A percentile compares a stretch with the other conserved stretches of the same genome.
Evolutionary conservation across 2,329 filamentous ascomycete species (phyloP).

Genomic region (Neonectria hederae): DNA sequence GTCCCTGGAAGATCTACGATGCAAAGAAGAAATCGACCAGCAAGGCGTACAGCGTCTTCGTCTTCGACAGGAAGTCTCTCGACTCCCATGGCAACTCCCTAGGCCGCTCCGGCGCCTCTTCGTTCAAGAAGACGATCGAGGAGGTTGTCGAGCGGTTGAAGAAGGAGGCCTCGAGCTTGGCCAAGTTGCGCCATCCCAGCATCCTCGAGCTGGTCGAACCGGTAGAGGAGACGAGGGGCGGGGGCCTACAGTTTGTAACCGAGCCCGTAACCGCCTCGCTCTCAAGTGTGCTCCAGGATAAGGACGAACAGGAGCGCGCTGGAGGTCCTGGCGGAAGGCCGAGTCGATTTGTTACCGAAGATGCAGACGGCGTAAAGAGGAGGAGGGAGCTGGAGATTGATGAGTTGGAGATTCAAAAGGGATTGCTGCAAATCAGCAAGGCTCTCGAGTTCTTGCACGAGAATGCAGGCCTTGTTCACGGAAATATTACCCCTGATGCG

Average conservation of each 20-base stretch:
- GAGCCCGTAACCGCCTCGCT: constrained; percentile 92
- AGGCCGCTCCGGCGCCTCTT: constrained; percentile 62
- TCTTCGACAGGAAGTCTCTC: constrained; percentile 90
- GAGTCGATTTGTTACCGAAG: constrained; percentile 84
- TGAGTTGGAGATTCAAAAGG: constrained; percentile 97
- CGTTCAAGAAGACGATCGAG: constrained; percentile 82
- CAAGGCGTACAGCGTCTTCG: constrained; percentile 88
- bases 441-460: constrained; percentile 96
- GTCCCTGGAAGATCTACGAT: constrained; percentile 97
- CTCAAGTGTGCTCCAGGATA: constrained; percentile 81
- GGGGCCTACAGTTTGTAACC: constrained; percentile 94
- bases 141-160: constrained; percentile 91
- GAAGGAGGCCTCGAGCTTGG: constrained; percentile 89
- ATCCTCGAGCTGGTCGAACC: constrained; percentile 94
- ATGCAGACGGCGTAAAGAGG: constrained; percentile 75
- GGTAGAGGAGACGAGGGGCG: constrained; percentile 90
- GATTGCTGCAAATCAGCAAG: constrained; percentile 90
- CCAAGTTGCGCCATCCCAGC: constrained; percentile 88
- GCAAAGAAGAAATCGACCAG: constrained; percentile 96
- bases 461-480: constrained; percentile 91
- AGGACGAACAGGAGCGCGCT: constrained; percentile 83
- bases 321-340: constrained; percentile 74
- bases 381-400: constrained; percentile 91
- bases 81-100: constrained; percentile 63
- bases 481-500: constrained; percentile 92